Conservation (phyloP, 2,329 filamentous ascomycete species). For the Orbilia brochopaga region DNA sequence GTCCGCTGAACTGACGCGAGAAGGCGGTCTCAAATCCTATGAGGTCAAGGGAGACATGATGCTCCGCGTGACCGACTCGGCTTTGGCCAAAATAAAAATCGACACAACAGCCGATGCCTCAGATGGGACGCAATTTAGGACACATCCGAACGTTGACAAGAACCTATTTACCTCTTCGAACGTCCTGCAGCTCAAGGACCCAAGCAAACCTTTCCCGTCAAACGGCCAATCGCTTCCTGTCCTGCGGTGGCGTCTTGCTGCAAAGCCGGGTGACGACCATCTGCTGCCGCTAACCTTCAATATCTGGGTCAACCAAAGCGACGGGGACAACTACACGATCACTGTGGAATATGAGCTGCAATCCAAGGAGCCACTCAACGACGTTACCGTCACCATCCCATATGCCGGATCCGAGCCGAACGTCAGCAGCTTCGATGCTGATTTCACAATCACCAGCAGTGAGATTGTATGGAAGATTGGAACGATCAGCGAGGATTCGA, state of each 20-base stretch:
- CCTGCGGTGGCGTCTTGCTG: constrained; percentile 77
- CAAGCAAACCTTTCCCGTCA: constrained; percentile 84
- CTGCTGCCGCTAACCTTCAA: constrained; percentile 93
- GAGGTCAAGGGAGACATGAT: constrained; percentile 91
- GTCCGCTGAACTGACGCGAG: constrained; percentile 82
- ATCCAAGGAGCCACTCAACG: constrained; percentile 73
- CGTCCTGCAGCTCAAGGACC: constrained; percentile 87
- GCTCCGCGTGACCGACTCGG: constrained; percentile 84
- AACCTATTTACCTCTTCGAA: constrained; percentile 81
- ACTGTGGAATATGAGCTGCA: constrained; percentile 96
- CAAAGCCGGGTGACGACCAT: constrained; percentile 77
- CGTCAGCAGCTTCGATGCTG: constrained; percentile 90
- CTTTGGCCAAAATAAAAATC: constrained; percentile 89
- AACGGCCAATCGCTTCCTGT: constrained; percentile 88
- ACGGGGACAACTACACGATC: constrained; percentile 79
- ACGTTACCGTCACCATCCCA: constrained; percentile 86
- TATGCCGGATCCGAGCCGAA: constrained; percentile 83
- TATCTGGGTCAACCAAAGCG: constrained; percentile 93
- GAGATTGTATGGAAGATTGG: constrained; percentile 94
- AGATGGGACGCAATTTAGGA: constrained; percentile 74
- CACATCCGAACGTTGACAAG: constrained; percentile 95
- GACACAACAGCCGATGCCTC: constrained; percentile 72
- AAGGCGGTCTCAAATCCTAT: constrained; percentile 84
- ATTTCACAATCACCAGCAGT: constrained; percentile 92
- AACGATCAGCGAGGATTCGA: constrained; percentile 78